Conservation (phyloP, 805 yeast genomes). For the Ogataea minuta region DNA sequence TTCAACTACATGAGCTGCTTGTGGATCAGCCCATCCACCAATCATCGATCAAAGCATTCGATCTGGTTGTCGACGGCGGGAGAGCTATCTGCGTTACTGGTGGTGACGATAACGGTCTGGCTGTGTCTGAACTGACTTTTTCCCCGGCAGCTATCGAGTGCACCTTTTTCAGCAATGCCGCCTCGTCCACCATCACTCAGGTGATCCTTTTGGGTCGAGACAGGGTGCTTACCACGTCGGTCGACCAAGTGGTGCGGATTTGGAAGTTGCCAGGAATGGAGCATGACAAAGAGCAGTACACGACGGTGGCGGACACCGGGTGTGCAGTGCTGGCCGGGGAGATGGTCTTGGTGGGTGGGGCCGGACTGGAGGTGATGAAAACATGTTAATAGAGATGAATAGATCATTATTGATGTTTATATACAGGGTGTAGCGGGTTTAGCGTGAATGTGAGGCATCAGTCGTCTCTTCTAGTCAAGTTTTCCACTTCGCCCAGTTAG, state of each 20-base stretch:
- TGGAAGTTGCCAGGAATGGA: conserved; percentile 50
- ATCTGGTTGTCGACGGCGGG: conserved; percentile 17
- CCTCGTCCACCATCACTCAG: conserved; percentile 83
- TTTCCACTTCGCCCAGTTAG: no score
- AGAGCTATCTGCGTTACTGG: conserved; percentile 57
- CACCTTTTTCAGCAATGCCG: conserved; percentile 54
- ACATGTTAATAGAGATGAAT: conserved; percentile 1
- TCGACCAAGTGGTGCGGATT: conserved; percentile 72
- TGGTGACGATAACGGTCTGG: conserved; percentile 88
- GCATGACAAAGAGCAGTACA: conserved; percentile 47
- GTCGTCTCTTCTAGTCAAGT: no score
- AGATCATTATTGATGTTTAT: background rate
- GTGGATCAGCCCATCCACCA: conserved; percentile 66
- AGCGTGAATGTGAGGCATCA: background rate
- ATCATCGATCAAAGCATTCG: conserved; percentile 75
- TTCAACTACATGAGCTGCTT: conserved; percentile 23
- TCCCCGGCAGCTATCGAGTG: background rate
- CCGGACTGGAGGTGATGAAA: conserved; percentile 52
- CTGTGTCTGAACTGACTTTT: conserved; percentile 35
- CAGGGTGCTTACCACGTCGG: conserved; percentile 62
- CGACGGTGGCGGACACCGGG: conserved; percentile 92
- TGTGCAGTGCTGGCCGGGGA: conserved; percentile 48
- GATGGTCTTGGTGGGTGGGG: conserved; percentile 66
- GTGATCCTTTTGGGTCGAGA: conserved; percentile 38
- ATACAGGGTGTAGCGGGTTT: background rate